Conservation (phyloP, 352 stramenopile genomes). For the Plasmopara halstedii region DNA sequence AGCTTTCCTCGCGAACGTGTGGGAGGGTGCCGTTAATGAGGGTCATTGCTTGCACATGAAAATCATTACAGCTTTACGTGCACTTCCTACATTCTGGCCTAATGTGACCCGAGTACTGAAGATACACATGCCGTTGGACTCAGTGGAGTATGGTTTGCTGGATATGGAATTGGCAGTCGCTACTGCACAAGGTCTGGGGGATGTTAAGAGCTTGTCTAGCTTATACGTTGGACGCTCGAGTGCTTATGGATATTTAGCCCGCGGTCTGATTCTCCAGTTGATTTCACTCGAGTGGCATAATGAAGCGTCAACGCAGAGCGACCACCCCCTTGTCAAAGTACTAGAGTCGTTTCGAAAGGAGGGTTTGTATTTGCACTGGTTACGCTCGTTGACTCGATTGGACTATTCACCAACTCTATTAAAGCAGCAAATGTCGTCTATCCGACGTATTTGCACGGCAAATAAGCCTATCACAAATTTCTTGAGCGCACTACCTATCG, state of each 20-base stretch:
- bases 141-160: conserved; percentile 24
- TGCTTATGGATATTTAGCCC: conserved; percentile 46
- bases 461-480: conserved; percentile 5
- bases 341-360: conserved; percentile 56
- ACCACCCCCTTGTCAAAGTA: conserved; percentile 38
- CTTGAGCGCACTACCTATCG: conserved; percentile 9
- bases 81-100: conserved; percentile 39
- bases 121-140: conserved; percentile 47
- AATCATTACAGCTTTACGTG: conserved; percentile 34
- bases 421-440: conserved; percentile 13
- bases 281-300: conserved; percentile 60
- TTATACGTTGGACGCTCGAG: conserved; percentile 45
- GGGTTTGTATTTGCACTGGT: conserved; percentile 58
- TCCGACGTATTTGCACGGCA: conserved; percentile 12
- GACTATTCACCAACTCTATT: conserved; percentile 37
- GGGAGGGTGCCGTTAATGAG: conserved; percentile 35
- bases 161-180: conserved; percentile 30
- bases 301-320: conserved; percentile 16
- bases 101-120: conserved; percentile 50
- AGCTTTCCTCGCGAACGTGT: conserved; percentile 48
- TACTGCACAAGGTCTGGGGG: conserved; percentile 13
- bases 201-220: conserved; percentile 7
- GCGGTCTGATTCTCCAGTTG: conserved; percentile 54
- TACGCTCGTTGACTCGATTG: conserved; percentile 54
- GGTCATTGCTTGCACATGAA: conserved; percentile 37